Evolutionary conservation across 495 filamentous ascomycete species (phyloP).

Genomic region (Aspergillus conjunctus): DNA sequence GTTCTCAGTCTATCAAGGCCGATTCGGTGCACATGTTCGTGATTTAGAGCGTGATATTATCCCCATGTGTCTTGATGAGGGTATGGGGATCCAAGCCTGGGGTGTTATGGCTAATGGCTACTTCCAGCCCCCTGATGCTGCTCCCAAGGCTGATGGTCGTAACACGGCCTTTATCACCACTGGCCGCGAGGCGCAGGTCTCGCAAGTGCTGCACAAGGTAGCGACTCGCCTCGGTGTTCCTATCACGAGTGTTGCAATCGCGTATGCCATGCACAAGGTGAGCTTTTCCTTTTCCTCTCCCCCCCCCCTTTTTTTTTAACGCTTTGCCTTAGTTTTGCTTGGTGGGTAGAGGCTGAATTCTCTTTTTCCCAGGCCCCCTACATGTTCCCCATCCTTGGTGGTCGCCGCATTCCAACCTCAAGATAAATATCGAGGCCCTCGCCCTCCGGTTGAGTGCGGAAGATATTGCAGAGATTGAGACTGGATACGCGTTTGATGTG

Average conservation of each 20-base stretch:
- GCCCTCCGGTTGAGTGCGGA: slow-evolving; percentile 53
- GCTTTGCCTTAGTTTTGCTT: not conserved
- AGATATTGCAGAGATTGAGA: slow-evolving; percentile 64
- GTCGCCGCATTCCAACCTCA: slow-evolving; percentile 61
- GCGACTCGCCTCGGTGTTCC: slow-evolving; percentile 44
- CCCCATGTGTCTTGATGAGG: slow-evolving; percentile 64
- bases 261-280: slow-evolving; percentile 51
- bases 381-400: slow-evolving; percentile 73
- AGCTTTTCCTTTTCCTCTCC: too few relatives aligned
- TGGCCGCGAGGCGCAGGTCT: slow-evolving; percentile 53
- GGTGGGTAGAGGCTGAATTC: not conserved
- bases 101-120: slow-evolving; percentile 32
- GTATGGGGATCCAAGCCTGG: slow-evolving; percentile 70
- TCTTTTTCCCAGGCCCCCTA: slow-evolving; percentile 59
- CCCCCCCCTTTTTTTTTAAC: too few relatives aligned
- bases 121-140: slow-evolving; percentile 16
- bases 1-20: slow-evolving; percentile 69
- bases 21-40: slow-evolving; percentile 58
- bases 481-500: slow-evolving; percentile 56
- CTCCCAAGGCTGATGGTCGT: slow-evolving; percentile 34
- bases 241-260: slow-evolving; percentile 48
- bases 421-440: slow-evolving; percentile 64
- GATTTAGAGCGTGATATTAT: slow-evolving; percentile 74
- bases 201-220: slow-evolving; percentile 59
- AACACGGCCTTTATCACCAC: slow-evolving; percentile 25